Conservation (phyloP, 2,329 filamentous ascomycete genomes). For the Setomelanomma holmii region DNA sequence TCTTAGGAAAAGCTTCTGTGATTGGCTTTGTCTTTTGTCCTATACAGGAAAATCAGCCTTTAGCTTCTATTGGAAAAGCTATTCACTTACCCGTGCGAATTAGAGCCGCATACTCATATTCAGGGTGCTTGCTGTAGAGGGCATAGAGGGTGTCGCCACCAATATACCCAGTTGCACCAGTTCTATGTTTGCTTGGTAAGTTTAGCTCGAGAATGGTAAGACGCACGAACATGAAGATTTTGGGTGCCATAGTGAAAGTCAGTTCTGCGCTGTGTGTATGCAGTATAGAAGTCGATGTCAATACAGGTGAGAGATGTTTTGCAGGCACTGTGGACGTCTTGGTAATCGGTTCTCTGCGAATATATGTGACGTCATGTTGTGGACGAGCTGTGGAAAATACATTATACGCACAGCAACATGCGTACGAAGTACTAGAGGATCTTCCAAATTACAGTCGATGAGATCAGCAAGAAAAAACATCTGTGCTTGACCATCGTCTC, state of each 20-base stretch:
- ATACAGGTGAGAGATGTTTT: background rate
- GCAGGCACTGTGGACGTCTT: background rate
- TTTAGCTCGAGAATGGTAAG: background rate
- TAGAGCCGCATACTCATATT: slow-evolving; percentile 55
- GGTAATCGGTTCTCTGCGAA: background rate
- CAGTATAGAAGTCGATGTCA: background rate
- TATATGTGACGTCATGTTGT: background rate
- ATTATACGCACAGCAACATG: background rate
- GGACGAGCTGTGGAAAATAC: background rate
- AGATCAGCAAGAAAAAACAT: too few relatives aligned
- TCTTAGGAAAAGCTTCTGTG: slow-evolving; percentile 53
- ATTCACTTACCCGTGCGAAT: slow-evolving; percentile 41
- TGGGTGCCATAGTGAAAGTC: slow-evolving; percentile 24
- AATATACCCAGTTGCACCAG: slow-evolving; percentile 40
- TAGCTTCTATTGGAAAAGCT: background rate
- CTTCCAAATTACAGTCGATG: too few relatives aligned
- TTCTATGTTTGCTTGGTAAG: slow-evolving; percentile 14
- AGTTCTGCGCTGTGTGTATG: background rate
- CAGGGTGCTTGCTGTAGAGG: slow-evolving; percentile 53
- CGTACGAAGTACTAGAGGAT: too few relatives aligned
- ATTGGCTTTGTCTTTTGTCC: slow-evolving; percentile 53
- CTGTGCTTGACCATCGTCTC: too few relatives aligned
- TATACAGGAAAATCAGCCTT: slow-evolving; percentile 16
- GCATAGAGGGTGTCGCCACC: slow-evolving; percentile 53
- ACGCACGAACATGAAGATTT: slow-evolving; percentile 29